Base-by-base conservation (phyloP, 768 basidiomycete species). In the Panellus pusillus region DNA sequence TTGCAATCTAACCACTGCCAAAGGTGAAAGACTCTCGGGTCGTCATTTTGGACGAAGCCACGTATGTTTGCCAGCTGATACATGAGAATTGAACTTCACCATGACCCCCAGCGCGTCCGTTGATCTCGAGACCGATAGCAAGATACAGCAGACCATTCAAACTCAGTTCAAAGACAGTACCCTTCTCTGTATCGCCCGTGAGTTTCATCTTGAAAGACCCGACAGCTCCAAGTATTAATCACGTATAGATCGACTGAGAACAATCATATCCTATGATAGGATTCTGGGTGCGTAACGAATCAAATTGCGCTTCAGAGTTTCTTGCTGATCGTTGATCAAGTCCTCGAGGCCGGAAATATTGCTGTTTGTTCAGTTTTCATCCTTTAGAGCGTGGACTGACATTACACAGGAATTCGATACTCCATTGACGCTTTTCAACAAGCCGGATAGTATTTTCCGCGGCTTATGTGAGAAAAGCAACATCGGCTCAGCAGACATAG, bases 1-100 rank as follows among this genome's bases (percentile, higher is more conserved):
- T 24, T 24, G 24, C 24, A 2, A 24, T 24, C 73, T 90, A 35
- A 89, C 89, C 18, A 74, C 89, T 35, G 91, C 89, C 4, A 70
- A 24, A 93, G 14, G 90, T 92, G 18, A 85, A 88, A 58, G 80
- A 89, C 65, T 79, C 84, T 6, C 80, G 79, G 63, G 82, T 93
- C 36, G 82, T 91, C 28, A 80, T 93, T 31, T 74, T 93, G 13
- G 91, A 93, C 66, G 90, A 91, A 72, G 90, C 89, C 0, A 91
- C 76, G 72, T 74, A 47, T 52, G 69, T 64, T 35, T 18, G 15
- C 32, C 14, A n/a, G 9, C 15, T 44, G 15, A 15, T 9, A 24
- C 24, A 24, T 6, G 24, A 24, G 24, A 6, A 9, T 47, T 27
- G 18, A 54, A 63, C 11, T 45, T 41, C 15, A 46, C 35, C 47